Evolutionary conservation across 306 rosid species (phyloP), one percentile per base, ranked within the genome.

Genomic region (Clitoria ternatea): DNA sequence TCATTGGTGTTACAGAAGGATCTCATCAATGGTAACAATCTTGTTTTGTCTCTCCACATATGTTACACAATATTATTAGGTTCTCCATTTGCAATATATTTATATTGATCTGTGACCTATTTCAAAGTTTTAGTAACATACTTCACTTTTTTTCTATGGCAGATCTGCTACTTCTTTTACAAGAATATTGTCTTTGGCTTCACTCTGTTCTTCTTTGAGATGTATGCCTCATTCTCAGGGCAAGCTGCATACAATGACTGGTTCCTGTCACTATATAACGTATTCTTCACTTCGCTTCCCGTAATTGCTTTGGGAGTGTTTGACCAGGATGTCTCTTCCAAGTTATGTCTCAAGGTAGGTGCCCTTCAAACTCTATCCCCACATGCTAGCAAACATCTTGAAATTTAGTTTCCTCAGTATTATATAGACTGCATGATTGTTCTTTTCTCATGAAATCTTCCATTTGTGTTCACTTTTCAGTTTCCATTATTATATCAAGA

Each of bases 1-100:
- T 35, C 99, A 95, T 83, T 95, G 99, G 99, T 95, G 99, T 79
- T 91, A 95, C 86, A 89, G 96, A 83, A 91, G 99, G 72, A 95
- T 95, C 78, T 87, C 99, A 15, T 81, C 97, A 50, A 95, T 91
- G 99, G 99, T 95, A 83, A 73, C 22, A 65, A 43, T 69, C 81
- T 63, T 70, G 56, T 56, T 69, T 53, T 37, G 4, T 44, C n/a
- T n/a, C 27, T 66, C 73, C 60, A 48, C 43, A 4, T 32, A 26
- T 64, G 15, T 33, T 35, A 45, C 4, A 52, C 6, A 14, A 43
- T 33, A 37, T 18, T 18, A 62, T 18, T 13, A 30, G 11, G 22
- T 33, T 71, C 26, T 62, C 10, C 27, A 4, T 26, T 69, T 42
- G 66, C 7, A 26, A 7, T 36, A 7, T 13, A 61, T 15, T 23